phyloP scores from a whole-genome alignment of 208 protist genomes.

The Leishmania arabica region DNA sequence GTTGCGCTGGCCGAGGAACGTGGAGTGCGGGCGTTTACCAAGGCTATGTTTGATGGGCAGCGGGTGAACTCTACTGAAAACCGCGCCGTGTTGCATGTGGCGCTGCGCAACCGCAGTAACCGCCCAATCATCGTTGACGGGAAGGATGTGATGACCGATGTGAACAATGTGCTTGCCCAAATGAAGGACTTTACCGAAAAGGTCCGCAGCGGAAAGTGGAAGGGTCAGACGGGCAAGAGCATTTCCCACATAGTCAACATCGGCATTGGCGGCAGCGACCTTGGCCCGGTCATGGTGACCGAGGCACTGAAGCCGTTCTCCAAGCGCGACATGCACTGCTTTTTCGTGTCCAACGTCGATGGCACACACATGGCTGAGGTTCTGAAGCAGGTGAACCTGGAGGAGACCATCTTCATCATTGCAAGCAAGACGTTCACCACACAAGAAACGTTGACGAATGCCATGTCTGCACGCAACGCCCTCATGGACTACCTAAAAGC shows the following conservation, averaged over 20 bases:
- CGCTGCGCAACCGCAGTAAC: constrained; percentile 94
- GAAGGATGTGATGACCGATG: constrained; percentile 94
- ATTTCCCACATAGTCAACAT: constrained; percentile 98
- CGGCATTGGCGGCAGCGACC: constrained; percentile 97
- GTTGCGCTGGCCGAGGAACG: constrained; percentile 80
- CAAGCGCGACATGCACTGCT: constrained; percentile 62
- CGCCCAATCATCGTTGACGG: constrained; percentile 92
- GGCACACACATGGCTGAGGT: constrained; percentile 96
- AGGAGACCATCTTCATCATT: constrained; percentile 97
- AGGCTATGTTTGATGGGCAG: constrained; percentile 94
- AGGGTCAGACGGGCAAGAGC: constrained; percentile 93
- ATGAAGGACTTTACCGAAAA: constrained; percentile 91
- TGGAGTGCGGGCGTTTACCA: constrained; percentile 70
- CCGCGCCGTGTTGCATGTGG: constrained; percentile 95
- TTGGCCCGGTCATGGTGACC: constrained; percentile 95
- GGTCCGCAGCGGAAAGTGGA: constrained; percentile 92
- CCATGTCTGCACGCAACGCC: constrained; percentile 86
- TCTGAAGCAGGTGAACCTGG: constrained; percentile 78
- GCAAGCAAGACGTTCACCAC: constrained; percentile 99
- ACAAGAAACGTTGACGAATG: constrained; percentile 97
- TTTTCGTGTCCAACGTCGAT: constrained; percentile 98
- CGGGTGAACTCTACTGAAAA: constrained; percentile 97
- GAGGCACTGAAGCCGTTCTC: constrained; percentile 94
- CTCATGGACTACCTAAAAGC: constrained; percentile 74
- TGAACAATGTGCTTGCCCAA: constrained; percentile 93